Conservation (phyloP, 2,329 filamentous ascomycete species). For the Phaeophleospora eucalypticola region DNA sequence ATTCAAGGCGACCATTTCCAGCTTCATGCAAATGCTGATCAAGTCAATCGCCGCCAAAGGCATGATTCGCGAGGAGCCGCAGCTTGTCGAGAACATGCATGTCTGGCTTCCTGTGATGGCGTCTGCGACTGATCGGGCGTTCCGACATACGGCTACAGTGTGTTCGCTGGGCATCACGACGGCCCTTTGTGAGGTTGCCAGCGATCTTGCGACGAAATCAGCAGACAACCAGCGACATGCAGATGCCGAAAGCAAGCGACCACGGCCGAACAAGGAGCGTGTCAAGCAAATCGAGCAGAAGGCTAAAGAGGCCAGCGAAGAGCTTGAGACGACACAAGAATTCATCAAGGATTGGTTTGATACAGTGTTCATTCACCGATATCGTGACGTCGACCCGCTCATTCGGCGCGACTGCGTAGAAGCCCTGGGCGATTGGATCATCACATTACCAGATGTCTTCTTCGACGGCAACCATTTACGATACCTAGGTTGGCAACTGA, state of each 20-base stretch:
- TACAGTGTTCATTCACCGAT: constrained; percentile 89
- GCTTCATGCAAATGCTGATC: constrained; percentile 75
- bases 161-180: constrained; percentile 76
- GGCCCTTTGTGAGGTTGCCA: constrained; percentile 69
- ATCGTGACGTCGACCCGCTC: constrained; percentile 85
- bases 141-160: constrained; percentile 89
- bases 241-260: constrained; percentile 71
- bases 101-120: constrained; percentile 90
- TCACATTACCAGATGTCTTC: constrained; percentile 77
- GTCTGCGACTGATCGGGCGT: constrained; percentile 78
- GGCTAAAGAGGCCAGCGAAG: constrained; percentile 65
- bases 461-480: constrained; percentile 86
- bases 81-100: constrained; percentile 82
- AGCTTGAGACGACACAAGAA: constrained; percentile 64
- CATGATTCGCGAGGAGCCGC: constrained; percentile 69
- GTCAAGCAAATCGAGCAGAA: constrained; percentile 68
- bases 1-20: constrained; percentile 72
- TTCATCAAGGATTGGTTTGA: constrained; percentile 84
- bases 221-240: constrained; percentile 74
- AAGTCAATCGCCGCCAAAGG: constrained; percentile 77
- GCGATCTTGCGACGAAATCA: constrained; percentile 65
- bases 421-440: constrained; percentile 84
- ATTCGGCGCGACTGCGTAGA: constrained; percentile 86
- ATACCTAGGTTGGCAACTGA: constrained; percentile 93
- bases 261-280: constrained; percentile 71